Conservation (phyloP, 257 asterid species). For the Solanum lignicaule region DNA sequence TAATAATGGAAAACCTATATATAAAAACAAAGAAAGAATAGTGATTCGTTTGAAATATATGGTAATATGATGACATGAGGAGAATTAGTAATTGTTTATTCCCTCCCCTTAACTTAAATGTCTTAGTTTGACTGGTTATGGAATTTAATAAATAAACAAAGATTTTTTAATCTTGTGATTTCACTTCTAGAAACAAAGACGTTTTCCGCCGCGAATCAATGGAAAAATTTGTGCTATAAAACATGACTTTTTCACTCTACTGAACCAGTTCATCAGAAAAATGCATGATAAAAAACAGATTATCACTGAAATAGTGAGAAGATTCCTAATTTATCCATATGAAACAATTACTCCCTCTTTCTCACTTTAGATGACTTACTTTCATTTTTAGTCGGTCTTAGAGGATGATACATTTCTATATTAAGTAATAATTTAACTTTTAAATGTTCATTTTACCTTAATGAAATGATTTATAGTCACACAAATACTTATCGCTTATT, state of each 20-base stretch:
- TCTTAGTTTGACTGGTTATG: neutral
- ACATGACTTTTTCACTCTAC: no score
- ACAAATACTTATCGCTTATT: no score
- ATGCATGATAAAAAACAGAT: no score
- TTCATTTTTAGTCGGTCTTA: no score
- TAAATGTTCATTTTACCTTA: neutral
- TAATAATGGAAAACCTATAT: neutral
- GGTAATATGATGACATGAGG: conserved; percentile 26
- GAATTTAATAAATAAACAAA: neutral
- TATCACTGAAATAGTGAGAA: no score
- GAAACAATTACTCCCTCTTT: no score
- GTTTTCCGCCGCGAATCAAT: neutral
- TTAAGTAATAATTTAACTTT: neutral
- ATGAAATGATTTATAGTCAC: neutral
- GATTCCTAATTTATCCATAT: no score
- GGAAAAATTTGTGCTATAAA: no score
- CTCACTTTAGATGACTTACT: no score
- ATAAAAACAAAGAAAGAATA: conserved; percentile 1
- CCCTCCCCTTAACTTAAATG: neutral
- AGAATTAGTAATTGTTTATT: neutral
- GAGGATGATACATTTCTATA: no score
- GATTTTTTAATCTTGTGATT: neutral
- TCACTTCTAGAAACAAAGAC: neutral
- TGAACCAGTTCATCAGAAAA: no score
- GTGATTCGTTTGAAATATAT: no score